A percentile compares a stretch with the other conserved stretches of the same genome.
phyloP scores from a whole-genome alignment of 2,329 filamentous ascomycete species.

The Ophiostoma sp. region DNA sequence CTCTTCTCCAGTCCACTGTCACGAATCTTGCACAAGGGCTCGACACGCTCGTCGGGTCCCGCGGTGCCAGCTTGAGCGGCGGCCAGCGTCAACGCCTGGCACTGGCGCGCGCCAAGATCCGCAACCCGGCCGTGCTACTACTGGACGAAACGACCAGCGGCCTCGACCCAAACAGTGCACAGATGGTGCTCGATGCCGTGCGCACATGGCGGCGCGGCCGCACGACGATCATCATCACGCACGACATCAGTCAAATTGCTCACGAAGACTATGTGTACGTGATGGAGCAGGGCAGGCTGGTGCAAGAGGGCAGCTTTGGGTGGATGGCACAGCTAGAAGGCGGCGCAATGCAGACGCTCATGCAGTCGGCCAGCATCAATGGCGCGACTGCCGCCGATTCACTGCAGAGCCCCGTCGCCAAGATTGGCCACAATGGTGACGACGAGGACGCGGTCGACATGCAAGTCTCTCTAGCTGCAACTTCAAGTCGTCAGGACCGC shows the following conservation, averaged over 20 bases:
- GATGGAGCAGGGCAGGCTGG: conserved; percentile 62
- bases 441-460: background rate
- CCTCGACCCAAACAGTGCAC: conserved; percentile 66
- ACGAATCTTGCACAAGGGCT: conserved; percentile 61
- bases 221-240: conserved; percentile 90
- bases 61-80: conserved; percentile 66
- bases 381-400: background rate
- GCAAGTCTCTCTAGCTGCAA: background rate
- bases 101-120: conserved; percentile 69
- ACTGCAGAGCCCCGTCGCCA: background rate
- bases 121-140: conserved; percentile 74
- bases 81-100: conserved; percentile 80
- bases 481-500: background rate
- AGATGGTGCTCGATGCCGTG: conserved; percentile 66
- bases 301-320: conserved; percentile 60
- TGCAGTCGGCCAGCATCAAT: conserved; percentile 12
- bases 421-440: background rate
- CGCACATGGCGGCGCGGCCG: conserved; percentile 70
- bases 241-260: conserved; percentile 73
- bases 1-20: conserved; percentile 64
- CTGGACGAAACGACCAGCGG: conserved; percentile 86
- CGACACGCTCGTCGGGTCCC: conserved; percentile 64
- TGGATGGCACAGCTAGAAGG: conserved; percentile 12
- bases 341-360: conserved; percentile 16
- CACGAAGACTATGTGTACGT: conserved; percentile 73